Evolutionary conservation across 2,329 filamentous ascomycete genomes (phyloP).

Genomic region (Nothopassalora personata): DNA sequence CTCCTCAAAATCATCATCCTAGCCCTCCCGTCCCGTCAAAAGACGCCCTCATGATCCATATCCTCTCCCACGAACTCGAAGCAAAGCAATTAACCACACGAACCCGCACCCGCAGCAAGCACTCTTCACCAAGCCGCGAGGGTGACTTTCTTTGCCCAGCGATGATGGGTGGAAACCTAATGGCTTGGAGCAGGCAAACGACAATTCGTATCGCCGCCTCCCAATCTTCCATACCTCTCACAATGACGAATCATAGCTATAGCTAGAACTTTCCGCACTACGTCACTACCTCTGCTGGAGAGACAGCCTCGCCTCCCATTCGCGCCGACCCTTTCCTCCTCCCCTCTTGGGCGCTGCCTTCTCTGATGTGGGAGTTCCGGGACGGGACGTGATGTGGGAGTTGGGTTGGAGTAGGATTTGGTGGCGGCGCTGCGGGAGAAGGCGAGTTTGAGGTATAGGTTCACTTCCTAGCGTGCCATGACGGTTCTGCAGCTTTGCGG

Average conservation of each 20-base stretch:
- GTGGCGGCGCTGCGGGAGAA: not conserved
- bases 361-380: too few relatives aligned
- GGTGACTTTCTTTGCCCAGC: not conserved
- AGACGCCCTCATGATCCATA: not conserved
- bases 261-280: not conserved
- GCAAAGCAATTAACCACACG: not conserved
- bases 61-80: not conserved
- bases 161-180: not conserved
- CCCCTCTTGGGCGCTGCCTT: too few relatives aligned
- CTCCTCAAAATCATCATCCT: not conserved
- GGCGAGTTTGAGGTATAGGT: not conserved
- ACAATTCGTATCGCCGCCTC: not conserved
- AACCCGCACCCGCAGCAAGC: not conserved
- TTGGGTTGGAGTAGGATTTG: not conserved
- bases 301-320: not conserved
- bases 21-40: not conserved
- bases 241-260: too few relatives aligned
- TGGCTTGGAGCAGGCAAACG: not conserved
- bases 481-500: not conserved
- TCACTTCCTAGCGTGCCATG: not conserved
- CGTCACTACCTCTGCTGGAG: not conserved
- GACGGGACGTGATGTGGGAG: not conserved
- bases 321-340: not conserved
- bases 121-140: not conserved
- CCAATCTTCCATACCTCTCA: not conserved